These are phyloP conservation scores for Golubevia pallescens DNA, from an alignment of 1,284 basidiomycete genomes.

Conservation along the genomic window DNA sequence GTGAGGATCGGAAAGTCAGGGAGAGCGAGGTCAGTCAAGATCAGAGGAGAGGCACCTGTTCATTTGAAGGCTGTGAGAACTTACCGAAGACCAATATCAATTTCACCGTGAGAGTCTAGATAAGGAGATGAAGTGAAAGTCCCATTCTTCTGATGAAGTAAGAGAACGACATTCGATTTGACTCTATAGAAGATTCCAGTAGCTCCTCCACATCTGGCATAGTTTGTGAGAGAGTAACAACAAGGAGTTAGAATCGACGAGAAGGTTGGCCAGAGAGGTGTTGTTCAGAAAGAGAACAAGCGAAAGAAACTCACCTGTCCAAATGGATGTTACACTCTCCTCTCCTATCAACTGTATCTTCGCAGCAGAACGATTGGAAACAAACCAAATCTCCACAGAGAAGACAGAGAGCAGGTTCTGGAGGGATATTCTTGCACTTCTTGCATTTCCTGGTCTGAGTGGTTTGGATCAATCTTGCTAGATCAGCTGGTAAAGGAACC, in stretches of 20 bases:
- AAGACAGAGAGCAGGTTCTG: constrained; percentile 87
- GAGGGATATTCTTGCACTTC: constrained; percentile 79
- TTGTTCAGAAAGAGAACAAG: too few species aligned
- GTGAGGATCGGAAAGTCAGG: neutral
- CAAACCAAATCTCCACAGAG: constrained; percentile 88
- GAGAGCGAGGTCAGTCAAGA: constrained; percentile 3
- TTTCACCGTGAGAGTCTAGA: constrained; percentile 91
- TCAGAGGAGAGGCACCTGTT: neutral
- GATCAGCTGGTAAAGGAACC: constrained; percentile 77
- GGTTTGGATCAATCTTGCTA: constrained; percentile 81
- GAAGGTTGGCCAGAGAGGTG: too few species aligned
- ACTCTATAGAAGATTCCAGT: constrained; percentile 89
- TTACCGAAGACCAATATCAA: constrained; percentile 88
- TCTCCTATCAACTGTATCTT: constrained; percentile 72
- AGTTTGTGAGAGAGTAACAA: constrained; percentile 8
- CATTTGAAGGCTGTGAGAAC: constrained; percentile 29
- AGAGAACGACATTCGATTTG: constrained; percentile 89
- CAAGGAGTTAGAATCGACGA: too few species aligned
- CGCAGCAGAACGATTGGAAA: constrained; percentile 91
- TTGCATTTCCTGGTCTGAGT: constrained; percentile 75
- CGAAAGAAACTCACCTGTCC: constrained; percentile 76
- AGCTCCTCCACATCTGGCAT: constrained; percentile 80
- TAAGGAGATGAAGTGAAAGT: constrained; percentile 89
- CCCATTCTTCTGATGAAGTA: constrained; percentile 86
- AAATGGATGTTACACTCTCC: constrained; percentile 94